These are phyloP conservation scores for Tieghemiomyces parasiticus DNA, from an alignment of 192 early-diverging fungal species.

Conservation along the genomic window DNA sequence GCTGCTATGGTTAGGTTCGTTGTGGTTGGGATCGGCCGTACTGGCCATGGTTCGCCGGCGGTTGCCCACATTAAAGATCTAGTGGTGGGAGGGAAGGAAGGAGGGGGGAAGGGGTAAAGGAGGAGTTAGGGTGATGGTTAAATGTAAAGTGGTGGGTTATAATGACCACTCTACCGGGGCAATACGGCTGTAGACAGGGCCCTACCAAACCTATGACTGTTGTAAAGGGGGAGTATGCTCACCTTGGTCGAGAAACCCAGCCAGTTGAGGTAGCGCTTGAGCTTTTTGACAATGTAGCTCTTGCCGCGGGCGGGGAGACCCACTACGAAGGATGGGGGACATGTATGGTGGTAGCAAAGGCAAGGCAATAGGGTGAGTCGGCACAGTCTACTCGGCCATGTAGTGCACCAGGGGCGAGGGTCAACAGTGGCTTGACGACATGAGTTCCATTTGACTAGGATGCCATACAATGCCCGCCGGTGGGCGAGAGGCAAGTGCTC, in stretches of 20 bases:
- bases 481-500: constrained; percentile 1
- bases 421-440: too few relatives aligned
- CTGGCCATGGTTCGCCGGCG: constrained; percentile 36
- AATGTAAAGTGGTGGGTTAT: too few relatives aligned
- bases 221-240: constrained; percentile 12
- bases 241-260: constrained; percentile 65
- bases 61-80: constrained; percentile 92
- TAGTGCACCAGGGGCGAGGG: neutral
- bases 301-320: constrained; percentile 94
- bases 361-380: neutral
- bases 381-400: neutral
- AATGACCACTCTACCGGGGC: too few relatives aligned
- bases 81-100: constrained; percentile 22
- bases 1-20: constrained; percentile 49
- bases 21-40: neutral
- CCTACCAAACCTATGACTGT: too few relatives aligned
- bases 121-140: too few relatives aligned
- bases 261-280: constrained; percentile 76
- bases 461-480: neutral
- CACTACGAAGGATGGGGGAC: constrained; percentile 26
- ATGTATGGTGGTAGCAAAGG: neutral
- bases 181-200: too few relatives aligned
- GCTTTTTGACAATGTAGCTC: constrained; percentile 89
- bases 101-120: too few relatives aligned
- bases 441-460: neutral